phyloP scores from a whole-genome alignment of 1,139 yeast genomes.

The Meyerozyma sp. region DNA sequence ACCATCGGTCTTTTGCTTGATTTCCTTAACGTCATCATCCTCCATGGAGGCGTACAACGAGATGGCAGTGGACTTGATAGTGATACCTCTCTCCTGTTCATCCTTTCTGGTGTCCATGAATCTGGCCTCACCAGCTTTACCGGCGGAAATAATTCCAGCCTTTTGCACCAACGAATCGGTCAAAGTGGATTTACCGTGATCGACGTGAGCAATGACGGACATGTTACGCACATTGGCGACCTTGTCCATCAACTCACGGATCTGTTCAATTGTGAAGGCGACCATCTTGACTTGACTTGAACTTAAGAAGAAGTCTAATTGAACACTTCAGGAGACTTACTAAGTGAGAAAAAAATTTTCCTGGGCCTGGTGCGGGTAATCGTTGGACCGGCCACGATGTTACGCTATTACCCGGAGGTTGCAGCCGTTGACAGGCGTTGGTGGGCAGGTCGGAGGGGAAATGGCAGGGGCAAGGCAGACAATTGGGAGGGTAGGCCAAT shows the following conservation, averaged over 20 bases:
- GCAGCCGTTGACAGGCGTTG: background rate
- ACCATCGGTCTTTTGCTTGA: constrained; percentile 92
- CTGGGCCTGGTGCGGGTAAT: constrained; percentile 11
- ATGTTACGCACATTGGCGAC: constrained; percentile 99
- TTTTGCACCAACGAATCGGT: constrained; percentile 98
- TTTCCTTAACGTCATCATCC: constrained; percentile 92
- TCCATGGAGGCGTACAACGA: constrained; percentile 87
- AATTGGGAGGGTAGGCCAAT: no score
- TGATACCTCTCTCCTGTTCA: constrained; percentile 99
- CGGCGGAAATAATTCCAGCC: constrained; percentile 99
- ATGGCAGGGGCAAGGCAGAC: no score
- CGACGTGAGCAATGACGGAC: constrained; percentile 99
- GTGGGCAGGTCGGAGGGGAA: no score
- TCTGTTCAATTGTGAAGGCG: constrained; percentile 83
- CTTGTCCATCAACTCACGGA: constrained; percentile 98
- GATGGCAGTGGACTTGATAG: constrained; percentile 98
- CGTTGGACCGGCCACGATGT: constrained; percentile 11
- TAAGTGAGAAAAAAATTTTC: constrained; percentile 11
- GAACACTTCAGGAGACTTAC: constrained; percentile 7
- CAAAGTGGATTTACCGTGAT: constrained; percentile 99
- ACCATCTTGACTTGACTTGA: constrained; percentile 36
- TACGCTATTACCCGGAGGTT: constrained; percentile 8
- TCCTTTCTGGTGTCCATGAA: constrained; percentile 99
- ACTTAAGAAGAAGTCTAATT: constrained; percentile 15
- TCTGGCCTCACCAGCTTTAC: constrained; percentile 99